Percentiles rank a stretch among this genome's conserved stretches.
Conservation (phyloP, 2,329 filamentous ascomycete species). For the Cladosporium sp. region DNA sequence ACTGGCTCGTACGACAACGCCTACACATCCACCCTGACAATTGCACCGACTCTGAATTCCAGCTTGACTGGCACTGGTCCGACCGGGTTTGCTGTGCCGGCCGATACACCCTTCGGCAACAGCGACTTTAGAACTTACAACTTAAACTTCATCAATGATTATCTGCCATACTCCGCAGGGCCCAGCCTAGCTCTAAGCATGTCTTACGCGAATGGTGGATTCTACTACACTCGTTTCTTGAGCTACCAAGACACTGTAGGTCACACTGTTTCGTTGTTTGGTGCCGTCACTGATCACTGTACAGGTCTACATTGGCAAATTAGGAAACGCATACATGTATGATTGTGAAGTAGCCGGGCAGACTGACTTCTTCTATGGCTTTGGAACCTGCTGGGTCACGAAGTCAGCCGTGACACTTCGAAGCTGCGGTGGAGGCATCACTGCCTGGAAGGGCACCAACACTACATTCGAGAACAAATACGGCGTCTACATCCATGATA, state of each 20-base stretch:
- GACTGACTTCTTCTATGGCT: constrained; percentile 61
- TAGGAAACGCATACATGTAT: constrained; percentile 63
- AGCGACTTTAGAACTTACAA: constrained; percentile 63
- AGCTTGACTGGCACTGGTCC: constrained; percentile 59
- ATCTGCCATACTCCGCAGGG: constrained; percentile 48
- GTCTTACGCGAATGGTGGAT: constrained; percentile 61
- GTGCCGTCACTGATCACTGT: background rate
- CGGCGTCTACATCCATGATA: constrained; percentile 60
- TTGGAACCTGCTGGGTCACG: constrained; percentile 61
- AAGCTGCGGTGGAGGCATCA: constrained; percentile 62
- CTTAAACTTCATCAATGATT: constrained; percentile 61
- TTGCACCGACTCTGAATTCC: constrained; percentile 61
- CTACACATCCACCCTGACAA: constrained; percentile 57
- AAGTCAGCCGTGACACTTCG: constrained; percentile 53
- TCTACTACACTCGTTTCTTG: constrained; percentile 64
- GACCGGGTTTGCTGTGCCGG: constrained; percentile 58
- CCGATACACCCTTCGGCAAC: constrained; percentile 60
- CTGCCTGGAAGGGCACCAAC: constrained; percentile 65
- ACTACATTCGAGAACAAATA: constrained; percentile 64
- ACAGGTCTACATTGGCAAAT: constrained; percentile 62
- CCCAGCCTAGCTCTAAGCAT: constrained; percentile 59
- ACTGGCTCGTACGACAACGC: constrained; percentile 54
- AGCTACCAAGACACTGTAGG: constrained; percentile 63
- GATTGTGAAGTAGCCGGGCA: constrained; percentile 58
- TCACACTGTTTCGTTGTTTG: background rate